Evolutionary conservation across 768 basidiomycete genomes (phyloP), one percentile per base, ranked within the genome.

Genomic region (Vishniacozyma victoriae): DNA sequence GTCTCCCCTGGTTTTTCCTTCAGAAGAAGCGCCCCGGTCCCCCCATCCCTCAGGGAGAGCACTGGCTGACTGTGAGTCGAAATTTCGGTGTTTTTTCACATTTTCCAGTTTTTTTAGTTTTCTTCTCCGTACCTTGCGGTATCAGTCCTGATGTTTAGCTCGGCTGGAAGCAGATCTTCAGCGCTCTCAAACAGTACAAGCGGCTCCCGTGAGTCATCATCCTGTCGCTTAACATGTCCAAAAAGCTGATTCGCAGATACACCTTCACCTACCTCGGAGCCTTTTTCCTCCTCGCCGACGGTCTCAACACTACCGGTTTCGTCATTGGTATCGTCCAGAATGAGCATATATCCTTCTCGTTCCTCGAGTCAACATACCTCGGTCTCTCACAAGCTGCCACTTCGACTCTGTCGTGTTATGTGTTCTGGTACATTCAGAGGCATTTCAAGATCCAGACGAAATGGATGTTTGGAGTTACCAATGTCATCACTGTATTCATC

Each of bases 361-460:
- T 89, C 74, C 71, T 88, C 49, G 76, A 87, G 59, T 86, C 81
- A 54, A 88, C 85, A 0, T 87, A 87, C 63, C 78, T 86, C 20
- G 85, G 85, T 14, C 74, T 88, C 4, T 73, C 82, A 0, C 86
- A 87, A 57, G 85, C 85, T 1, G 75, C 85, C 46, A 85, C 84
- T 0, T 87, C 84, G 0, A 87, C 81, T 2, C 45, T 63, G 12
- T 26, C 26, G 14, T 42, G 39, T 15, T 37, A 35, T 35, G 84
- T 79, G 0, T 88, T 86, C 66, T 89, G 86, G 86, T 85, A 87
- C 60, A 81, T 88, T 46, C n/a, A n/a, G n/a, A n/a, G n/a, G n/a
- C n/a, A n/a, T n/a, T n/a, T n/a, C n/a, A n/a, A n/a, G n/a, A n/a
- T n/a, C n/a, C n/a, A n/a, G n/a, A n/a, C n/a, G n/a, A n/a, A n/a